Evolutionary conservation across 257 asterid genomes (phyloP).

Genomic region (Echites panduratus): DNA sequence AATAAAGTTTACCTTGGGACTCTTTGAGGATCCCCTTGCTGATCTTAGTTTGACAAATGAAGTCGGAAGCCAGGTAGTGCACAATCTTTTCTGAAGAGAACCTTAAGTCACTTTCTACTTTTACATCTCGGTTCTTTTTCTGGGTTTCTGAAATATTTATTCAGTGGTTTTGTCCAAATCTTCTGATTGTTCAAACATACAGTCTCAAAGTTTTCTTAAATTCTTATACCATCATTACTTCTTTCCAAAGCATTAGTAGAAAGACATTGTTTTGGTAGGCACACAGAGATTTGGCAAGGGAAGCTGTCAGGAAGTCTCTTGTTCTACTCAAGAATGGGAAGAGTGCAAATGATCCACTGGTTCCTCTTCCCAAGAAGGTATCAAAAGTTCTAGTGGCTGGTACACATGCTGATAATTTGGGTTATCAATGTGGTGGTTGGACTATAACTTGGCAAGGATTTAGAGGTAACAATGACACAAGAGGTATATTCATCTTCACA

Average conservation of each 20-base stretch:
- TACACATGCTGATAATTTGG: slow-evolving; percentile 82
- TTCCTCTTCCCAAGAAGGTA: slow-evolving; percentile 69
- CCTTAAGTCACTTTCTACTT: neutral
- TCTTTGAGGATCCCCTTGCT: slow-evolving; percentile 77
- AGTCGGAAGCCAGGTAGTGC: slow-evolving; percentile 70
- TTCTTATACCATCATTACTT: no score
- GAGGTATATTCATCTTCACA: slow-evolving; percentile 36
- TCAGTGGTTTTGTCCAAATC: neutral
- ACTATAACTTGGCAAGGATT: slow-evolving; percentile 83
- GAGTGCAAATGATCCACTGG: slow-evolving; percentile 40
- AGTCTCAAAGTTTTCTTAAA: neutral
- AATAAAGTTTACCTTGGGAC: slow-evolving; percentile 81
- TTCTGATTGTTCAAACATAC: neutral
- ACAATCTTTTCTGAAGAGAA: slow-evolving; percentile 1
- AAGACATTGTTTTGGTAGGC: slow-evolving; percentile 36
- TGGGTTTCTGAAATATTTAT: neutral
- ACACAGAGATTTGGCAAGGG: slow-evolving; percentile 80
- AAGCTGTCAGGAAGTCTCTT: slow-evolving; percentile 81
- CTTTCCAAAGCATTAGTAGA: neutral
- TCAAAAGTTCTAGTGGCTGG: slow-evolving; percentile 73
- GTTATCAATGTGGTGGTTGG: slow-evolving; percentile 95
- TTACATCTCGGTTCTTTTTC: neutral
- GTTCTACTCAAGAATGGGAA: slow-evolving; percentile 83
- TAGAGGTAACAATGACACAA: slow-evolving; percentile 57
- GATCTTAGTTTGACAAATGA: slow-evolving; percentile 69